Percentiles rank a stretch among this genome's conserved stretches.
Conservation (phyloP, 768 basidiomycete genomes). For the Macrolepiota fuliginosa region DNA sequence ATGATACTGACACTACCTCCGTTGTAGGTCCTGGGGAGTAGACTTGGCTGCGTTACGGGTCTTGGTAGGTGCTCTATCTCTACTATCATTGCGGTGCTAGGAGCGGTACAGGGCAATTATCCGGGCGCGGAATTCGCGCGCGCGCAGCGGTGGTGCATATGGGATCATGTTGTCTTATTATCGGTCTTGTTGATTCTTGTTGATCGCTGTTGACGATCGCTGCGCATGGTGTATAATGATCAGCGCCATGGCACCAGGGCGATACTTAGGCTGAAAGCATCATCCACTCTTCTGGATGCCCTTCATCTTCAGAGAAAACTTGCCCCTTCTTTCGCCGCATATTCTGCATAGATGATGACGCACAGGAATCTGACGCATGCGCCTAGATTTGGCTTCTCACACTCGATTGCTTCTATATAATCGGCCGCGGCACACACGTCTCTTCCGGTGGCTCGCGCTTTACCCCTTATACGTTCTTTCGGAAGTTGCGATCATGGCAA, state of each 20-base stretch:
- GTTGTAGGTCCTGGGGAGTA: conserved; percentile 68
- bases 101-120: background rate
- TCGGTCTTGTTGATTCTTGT: background rate
- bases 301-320: background rate
- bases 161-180: background rate
- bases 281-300: background rate
- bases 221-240: too few relatives aligned
- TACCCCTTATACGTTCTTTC: conserved; percentile 66
- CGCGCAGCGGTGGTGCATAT: background rate
- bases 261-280: too few relatives aligned
- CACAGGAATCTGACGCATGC: conserved; percentile 12
- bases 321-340: background rate
- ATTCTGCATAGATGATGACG: background rate
- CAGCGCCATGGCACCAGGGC: too few relatives aligned
- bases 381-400: conserved; percentile 49
- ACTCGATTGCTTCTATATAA: conserved; percentile 65
- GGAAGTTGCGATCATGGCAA: conserved; percentile 73
- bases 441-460: conserved; percentile 57
- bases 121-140: background rate
- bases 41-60: conserved; percentile 82
- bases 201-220: background rate
- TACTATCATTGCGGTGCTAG: background rate
- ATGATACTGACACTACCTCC: background rate
- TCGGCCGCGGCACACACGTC: conserved; percentile 52
- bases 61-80: conserved; percentile 46